These are phyloP conservation scores for Trichoderma sp. DNA, from an alignment of 2,329 filamentous ascomycete genomes.

Conservation along the genomic window DNA sequence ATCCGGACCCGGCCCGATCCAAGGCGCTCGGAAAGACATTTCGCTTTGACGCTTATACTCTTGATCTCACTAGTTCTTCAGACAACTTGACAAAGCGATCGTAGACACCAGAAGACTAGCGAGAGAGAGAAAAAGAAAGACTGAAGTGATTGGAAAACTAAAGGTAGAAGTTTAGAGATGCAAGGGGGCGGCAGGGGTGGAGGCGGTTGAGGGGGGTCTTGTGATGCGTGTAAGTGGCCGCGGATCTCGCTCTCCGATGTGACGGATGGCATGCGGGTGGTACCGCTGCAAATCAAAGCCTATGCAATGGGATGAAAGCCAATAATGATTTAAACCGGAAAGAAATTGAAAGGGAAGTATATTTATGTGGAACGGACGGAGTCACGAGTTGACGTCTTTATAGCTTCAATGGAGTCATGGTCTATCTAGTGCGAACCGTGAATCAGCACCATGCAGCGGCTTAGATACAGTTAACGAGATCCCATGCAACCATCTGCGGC, in stretches of 20 bases:
- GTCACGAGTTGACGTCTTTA: not conserved
- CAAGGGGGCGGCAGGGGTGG: not conserved
- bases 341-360: not conserved
- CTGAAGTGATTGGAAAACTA: not conserved
- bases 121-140: not conserved
- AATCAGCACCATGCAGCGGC: not conserved
- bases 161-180: not conserved
- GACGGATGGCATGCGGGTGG: not conserved
- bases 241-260: not conserved
- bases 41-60: not conserved
- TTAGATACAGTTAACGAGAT: not conserved
- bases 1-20: slow-evolving; percentile 4
- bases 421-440: not conserved
- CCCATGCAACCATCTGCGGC: not conserved
- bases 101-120: not conserved
- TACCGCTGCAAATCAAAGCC: not conserved
- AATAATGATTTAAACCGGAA: not conserved
- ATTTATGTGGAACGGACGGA: not conserved
- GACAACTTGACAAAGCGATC: not conserved
- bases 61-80: not conserved
- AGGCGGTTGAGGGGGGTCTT: not conserved
- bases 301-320: not conserved
- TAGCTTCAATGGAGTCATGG: not conserved
- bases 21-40: not conserved
- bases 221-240: not conserved